Evolutionary conservation across 257 asterid species (phyloP), one percentile per base, ranked within the genome.

Genomic region (Coffea canephora): DNA sequence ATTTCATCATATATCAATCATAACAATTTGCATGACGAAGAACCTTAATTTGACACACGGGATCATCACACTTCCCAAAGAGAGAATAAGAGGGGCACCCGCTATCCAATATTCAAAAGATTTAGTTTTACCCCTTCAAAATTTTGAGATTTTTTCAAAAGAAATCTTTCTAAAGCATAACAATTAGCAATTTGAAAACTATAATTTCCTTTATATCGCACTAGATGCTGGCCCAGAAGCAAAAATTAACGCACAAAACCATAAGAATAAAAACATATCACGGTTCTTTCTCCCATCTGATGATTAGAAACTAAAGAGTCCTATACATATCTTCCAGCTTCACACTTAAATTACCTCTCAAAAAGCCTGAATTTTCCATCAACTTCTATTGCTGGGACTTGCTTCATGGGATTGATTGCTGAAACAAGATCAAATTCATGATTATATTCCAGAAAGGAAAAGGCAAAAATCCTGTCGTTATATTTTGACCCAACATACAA

Each of bases 301-400:
- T 4, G 11, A 1, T 3, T 57, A 8, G 36, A 36, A 1, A 3
- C 27, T 6, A 45, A 45, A 52, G 45, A 19, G 1, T 39, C 2
- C 43, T n/a, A 54, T 39, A 2, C 0, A 46, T 66, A 74, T 16
- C 23, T 36, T 23, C 43, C 75, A 18, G 19, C 6, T 39, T 64
- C 0, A 55, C 23, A 70, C 6, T 77, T 10, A 18, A 69, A 66
- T 2, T 72, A 93, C 99, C 98, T 93, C 89, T 96, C 99, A 62
- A 78, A 90, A 69, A 96, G 99, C 92, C 88, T 94, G 84, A 94
- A 92, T 77, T 91, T 85, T 84, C 94, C 99, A 84, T 96, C 97
- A 52, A 87, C 90, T 6, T 62, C 79, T 55, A 96, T 90, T 16
- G 97, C 98, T 18, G 99, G 99, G 55, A 96, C 91, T 89, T 91